Evolutionary conservation across 139 green algal genomes (phyloP).

Genomic region (Axilococcus clingmanii): DNA sequence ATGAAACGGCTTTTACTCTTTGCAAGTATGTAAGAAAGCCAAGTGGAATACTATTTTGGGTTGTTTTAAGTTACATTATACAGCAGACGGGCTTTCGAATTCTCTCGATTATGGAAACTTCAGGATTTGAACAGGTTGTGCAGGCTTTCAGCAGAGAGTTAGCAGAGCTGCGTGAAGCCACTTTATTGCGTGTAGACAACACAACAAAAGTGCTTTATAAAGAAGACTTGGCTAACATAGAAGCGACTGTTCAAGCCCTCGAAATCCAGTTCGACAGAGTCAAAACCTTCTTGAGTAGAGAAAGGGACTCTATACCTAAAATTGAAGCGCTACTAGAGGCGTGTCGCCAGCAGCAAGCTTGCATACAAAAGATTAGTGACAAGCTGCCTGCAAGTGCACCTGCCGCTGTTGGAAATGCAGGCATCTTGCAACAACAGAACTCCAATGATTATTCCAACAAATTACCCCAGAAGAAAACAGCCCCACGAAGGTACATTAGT

Average conservation of each 20-base stretch:
- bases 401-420: background rate
- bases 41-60: no score
- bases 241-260: slow-evolving; percentile 16
- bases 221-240: slow-evolving; percentile 21
- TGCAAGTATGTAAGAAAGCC: no score
- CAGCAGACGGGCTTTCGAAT: no score
- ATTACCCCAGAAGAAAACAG: background rate
- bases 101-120: no score
- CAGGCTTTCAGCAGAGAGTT: slow-evolving; percentile 7
- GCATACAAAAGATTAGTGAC: slow-evolving; percentile 32
- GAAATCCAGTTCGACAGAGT: slow-evolving; percentile 18
- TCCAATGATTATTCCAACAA: background rate
- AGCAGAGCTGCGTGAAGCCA: slow-evolving; percentile 18
- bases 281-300: slow-evolving; percentile 2
- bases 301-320: slow-evolving; percentile 21
- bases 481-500: slow-evolving; percentile 47
- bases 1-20: no score
- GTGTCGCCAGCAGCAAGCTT: slow-evolving; percentile 23
- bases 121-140: slow-evolving; percentile 14
- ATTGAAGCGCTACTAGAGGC: slow-evolving; percentile 38
- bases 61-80: no score
- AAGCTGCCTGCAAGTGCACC: slow-evolving; percentile 30
- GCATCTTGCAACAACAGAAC: no score
- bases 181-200: slow-evolving; percentile 21
- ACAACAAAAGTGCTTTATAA: slow-evolving; percentile 11